Base-by-base conservation (phyloP, 2,329 filamentous ascomycete species). In the Dothideomycetes sp. region DNA sequence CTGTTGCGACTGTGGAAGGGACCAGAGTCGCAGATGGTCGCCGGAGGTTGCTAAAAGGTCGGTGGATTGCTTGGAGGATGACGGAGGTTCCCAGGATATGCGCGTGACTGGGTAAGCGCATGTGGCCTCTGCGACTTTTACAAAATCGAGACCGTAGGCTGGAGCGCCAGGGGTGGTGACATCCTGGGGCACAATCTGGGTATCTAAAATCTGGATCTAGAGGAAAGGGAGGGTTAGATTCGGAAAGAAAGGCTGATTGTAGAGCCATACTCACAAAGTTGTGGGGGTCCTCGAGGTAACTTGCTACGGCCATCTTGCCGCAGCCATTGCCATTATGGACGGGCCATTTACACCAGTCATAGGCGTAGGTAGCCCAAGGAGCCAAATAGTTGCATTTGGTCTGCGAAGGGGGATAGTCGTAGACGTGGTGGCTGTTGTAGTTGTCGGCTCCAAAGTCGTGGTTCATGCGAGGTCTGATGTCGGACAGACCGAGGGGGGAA, bases 301-400 rank as follows among this genome's bases (percentile, higher is more conserved):
- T 98, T 44, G 89, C 91, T 30, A 98, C 73, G 10, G 91, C 91
- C 51, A 98, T 75, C 63, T 96, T 96, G 30, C 91, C 91, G 3
- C 85, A 86, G 46, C 84, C 80, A 49, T 79, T 62, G 24, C 59
- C 59, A 27, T 67, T 66, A 31, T 86, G 77, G 2, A 89, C 79
- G 12, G 84, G 78, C 89, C 91, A 98, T 63, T 98, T 98, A 68
- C 91, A 98, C 91, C 91, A 98, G 65, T 98, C 91, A 53, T 94
- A 89, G 10, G 91, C 89, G 60, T 96, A 98, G 40, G 94, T 80
- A 11, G 87, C 82, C 86, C 91, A 98, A 0, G 89, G 88, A 4
- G 89, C 87, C 47, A 94, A 66, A 57, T 95, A 94, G 59, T 89
- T 95, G 69, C 86, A 94, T 47, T 89, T 93, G 4, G 57, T 84